A percentile compares a stretch with the other conserved stretches of the same genome.
Evolutionary conservation across 306 rosid genomes (phyloP).

Genomic region (Prunus salicina): DNA sequence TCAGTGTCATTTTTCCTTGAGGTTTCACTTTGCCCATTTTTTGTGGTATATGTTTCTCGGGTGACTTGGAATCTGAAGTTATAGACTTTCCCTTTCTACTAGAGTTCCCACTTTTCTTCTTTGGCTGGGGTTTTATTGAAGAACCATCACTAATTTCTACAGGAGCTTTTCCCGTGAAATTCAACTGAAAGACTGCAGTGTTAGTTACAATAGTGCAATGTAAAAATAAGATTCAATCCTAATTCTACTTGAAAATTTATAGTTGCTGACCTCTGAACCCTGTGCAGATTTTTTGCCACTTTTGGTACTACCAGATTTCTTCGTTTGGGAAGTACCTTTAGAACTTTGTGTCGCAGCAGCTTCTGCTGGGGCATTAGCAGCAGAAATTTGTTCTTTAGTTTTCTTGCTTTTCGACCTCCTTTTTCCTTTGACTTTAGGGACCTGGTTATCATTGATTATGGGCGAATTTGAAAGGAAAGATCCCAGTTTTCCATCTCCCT

Average conservation of each 20-base stretch:
- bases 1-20: constrained; percentile 30
- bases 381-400: constrained; percentile 28
- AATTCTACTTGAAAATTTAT: constrained; percentile 7
- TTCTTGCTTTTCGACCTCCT: constrained; percentile 52
- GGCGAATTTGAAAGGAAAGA: constrained; percentile 13
- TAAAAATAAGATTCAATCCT: constrained; percentile 1
- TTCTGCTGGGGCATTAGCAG: constrained; percentile 19
- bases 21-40: constrained; percentile 31
- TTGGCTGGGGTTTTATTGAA: constrained; percentile 35
- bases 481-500: constrained; percentile 16
- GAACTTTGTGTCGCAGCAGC: constrained; percentile 31
- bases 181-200: constrained; percentile 51
- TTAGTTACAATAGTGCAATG: constrained; percentile 37
- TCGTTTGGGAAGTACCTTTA: constrained; percentile 36
- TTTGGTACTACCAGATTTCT: constrained; percentile 23
- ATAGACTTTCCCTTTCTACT: constrained; percentile 25
- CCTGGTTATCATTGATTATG: constrained; percentile 18
- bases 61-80: constrained; percentile 24
- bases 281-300: constrained; percentile 17
- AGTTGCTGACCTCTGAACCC: constrained; percentile 47
- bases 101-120: constrained; percentile 46
- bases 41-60: constrained; percentile 27
- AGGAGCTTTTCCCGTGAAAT: constrained; percentile 15
- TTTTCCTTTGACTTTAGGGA: constrained; percentile 31
- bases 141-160: constrained; percentile 34